Evolutionary conservation across 2,329 filamentous ascomycete species (phyloP).

Genomic region (Alternaria novae-zelandiae): DNA sequence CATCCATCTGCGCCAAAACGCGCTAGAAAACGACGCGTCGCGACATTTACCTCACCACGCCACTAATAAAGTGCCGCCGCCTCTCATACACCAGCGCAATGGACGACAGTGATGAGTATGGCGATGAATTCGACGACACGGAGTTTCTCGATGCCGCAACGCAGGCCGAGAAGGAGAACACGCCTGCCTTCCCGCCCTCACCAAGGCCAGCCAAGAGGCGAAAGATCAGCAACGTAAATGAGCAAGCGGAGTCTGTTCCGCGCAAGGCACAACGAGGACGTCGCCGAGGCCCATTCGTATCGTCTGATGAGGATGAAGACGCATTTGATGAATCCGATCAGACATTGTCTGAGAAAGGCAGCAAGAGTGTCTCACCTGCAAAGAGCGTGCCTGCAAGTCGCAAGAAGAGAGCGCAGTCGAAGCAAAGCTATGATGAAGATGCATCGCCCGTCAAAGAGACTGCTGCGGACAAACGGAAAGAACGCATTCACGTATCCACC

Average conservation of each 20-base stretch:
- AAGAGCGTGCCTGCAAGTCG: conserved; percentile 16
- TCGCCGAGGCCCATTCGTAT: conserved; percentile 32
- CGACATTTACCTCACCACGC: conserved; percentile 19
- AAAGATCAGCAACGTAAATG: conserved; percentile 36
- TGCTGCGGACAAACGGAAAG: conserved; percentile 45
- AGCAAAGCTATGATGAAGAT: conserved; percentile 14
- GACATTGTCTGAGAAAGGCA: conserved; percentile 11
- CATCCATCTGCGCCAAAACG: conserved; percentile 27
- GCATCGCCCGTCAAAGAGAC: conserved; percentile 31
- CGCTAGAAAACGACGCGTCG: conserved; percentile 36
- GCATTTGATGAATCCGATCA: conserved; percentile 14
- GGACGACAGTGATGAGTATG: conserved; percentile 63
- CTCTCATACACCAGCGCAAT: conserved; percentile 22
- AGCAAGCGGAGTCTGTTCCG: conserved; percentile 29
- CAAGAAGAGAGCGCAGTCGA: conserved; percentile 20
- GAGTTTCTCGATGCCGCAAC: conserved; percentile 68
- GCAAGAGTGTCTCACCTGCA: conserved; percentile 14
- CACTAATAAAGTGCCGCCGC: conserved; percentile 18
- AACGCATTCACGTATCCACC: conserved; percentile 53
- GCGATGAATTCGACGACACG: conserved; percentile 69
- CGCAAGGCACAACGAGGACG: conserved; percentile 20
- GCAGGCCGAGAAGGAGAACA: conserved; percentile 51
- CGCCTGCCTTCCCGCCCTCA: conserved; percentile 42
- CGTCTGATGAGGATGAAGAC: conserved; percentile 35
- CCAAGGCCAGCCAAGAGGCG: conserved; percentile 47